Conservation (phyloP, 345 rosid genomes). For the Abelmoschus esculentus region DNA sequence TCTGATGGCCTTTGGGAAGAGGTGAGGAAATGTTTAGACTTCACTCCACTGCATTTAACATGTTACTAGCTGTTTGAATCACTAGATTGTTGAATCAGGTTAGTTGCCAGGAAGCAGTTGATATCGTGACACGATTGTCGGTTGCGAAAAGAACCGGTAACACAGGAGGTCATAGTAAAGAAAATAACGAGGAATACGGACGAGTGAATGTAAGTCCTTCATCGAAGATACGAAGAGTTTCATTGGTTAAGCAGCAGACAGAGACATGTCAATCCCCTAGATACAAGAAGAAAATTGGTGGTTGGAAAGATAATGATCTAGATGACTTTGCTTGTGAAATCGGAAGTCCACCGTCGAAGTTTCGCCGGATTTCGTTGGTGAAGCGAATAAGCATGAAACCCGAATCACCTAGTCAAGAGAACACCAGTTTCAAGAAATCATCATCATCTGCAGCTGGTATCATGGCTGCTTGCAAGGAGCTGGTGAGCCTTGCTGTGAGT, state of each 20-base stretch:
- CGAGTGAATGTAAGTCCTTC: slow-evolving; percentile 60
- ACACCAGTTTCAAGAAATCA: slow-evolving; percentile 21
- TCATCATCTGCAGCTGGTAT: slow-evolving; percentile 26
- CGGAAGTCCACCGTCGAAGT: slow-evolving; percentile 52
- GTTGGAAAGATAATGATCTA: slow-evolving; percentile 24
- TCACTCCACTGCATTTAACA: neutral
- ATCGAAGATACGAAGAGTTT: slow-evolving; percentile 47
- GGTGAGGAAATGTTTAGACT: slow-evolving; percentile 32
- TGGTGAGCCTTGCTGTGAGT: slow-evolving; percentile 48
- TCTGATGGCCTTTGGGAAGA: slow-evolving; percentile 77
- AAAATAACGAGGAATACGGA: slow-evolving; percentile 28
- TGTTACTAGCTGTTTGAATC: neutral
- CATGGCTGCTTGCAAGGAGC: slow-evolving; percentile 60
- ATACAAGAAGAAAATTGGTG: neutral
- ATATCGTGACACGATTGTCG: slow-evolving; percentile 27
- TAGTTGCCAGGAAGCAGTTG: slow-evolving; percentile 68
- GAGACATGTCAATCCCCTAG: slow-evolving; percentile 30
- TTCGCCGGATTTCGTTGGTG: slow-evolving; percentile 37
- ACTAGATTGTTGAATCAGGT: slow-evolving; percentile 32
- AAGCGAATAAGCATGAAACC: slow-evolving; percentile 33
- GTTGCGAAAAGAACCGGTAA: slow-evolving; percentile 28
- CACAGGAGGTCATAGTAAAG: slow-evolving; percentile 11
- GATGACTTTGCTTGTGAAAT: slow-evolving; percentile 35
- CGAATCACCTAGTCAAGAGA: slow-evolving; percentile 32
- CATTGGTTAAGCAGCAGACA: slow-evolving; percentile 42